A percentile compares a stretch with the other conserved stretches of the same genome.
Evolutionary conservation across 345 rosid species (phyloP).

Genomic region (Populus deltoides): DNA sequence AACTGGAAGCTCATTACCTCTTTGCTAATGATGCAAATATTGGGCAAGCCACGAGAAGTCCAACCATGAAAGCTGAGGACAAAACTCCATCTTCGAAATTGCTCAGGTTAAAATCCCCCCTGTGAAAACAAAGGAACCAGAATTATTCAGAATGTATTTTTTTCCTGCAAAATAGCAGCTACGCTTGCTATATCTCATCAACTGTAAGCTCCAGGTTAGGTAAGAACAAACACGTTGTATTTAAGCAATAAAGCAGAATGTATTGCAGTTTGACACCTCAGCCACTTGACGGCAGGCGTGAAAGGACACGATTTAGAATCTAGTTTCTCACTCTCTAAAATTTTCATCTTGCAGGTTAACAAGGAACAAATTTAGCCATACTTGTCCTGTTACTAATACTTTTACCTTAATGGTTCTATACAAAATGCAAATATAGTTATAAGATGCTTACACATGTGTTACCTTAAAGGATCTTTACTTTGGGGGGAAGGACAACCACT

Average conservation of each 20-base stretch:
- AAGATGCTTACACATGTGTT: neutral
- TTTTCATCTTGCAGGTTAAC: neutral
- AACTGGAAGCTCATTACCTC: conserved; percentile 40
- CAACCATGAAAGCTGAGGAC: conserved; percentile 98
- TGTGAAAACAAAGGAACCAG: conserved; percentile 20
- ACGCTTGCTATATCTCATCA: neutral
- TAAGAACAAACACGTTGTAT: neutral
- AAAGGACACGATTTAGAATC: neutral
- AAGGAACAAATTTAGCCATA: neutral
- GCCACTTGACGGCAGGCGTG: neutral
- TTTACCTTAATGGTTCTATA: neutral
- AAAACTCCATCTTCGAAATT: conserved; percentile 88
- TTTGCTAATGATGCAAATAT: conserved; percentile 85
- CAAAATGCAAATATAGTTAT: neutral
- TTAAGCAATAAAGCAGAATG: neutral
- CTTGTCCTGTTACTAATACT: neutral
- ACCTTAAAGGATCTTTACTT: neutral
- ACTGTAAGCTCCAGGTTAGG: neutral
- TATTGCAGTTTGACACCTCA: neutral
- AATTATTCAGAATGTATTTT: neutral
- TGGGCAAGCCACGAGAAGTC: conserved; percentile 88
- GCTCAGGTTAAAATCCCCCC: conserved; percentile 78
- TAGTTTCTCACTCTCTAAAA: neutral
- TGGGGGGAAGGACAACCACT: neutral
- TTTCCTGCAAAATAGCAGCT: neutral